Evolutionary conservation across 768 basidiomycete species (phyloP).

Genomic region (Lactarius pseudohatsudake): DNA sequence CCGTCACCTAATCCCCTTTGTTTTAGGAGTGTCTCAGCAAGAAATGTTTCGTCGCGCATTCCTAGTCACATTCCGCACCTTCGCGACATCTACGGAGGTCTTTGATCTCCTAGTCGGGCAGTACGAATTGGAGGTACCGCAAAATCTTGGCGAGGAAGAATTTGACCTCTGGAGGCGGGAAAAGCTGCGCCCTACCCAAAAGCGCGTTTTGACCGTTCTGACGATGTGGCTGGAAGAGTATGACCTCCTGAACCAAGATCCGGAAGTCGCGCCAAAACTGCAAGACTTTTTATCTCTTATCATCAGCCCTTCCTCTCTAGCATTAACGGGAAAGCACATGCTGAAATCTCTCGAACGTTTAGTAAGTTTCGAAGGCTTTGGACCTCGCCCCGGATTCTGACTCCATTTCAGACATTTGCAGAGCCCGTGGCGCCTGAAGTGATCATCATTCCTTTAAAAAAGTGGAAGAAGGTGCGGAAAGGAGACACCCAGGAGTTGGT

Average conservation of each 20-base stretch:
- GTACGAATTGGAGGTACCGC: constrained; percentile 54
- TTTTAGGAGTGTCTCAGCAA: constrained; percentile 31
- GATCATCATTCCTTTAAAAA: constrained; percentile 25
- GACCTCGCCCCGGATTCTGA: neutral
- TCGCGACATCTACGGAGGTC: constrained; percentile 65
- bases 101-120: constrained; percentile 67
- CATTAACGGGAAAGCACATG: constrained; percentile 48
- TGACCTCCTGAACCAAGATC: constrained; percentile 62
- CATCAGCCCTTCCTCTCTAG: constrained; percentile 41
- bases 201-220: constrained; percentile 56
- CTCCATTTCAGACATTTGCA: constrained; percentile 24
- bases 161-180: constrained; percentile 64
- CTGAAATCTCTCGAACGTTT: constrained; percentile 53
- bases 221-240: constrained; percentile 63
- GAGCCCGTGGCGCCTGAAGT: constrained; percentile 12
- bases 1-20: neutral
- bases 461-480: constrained; percentile 47
- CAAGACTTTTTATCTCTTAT: constrained; percentile 53
- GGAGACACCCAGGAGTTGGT: constrained; percentile 59
- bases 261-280: constrained; percentile 55
- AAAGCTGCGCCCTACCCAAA: constrained; percentile 61
- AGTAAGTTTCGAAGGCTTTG: constrained; percentile 41
- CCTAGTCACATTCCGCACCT: constrained; percentile 80
- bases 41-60: constrained; percentile 58
- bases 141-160: constrained; percentile 48